phyloP scores from a whole-genome alignment of 306 rosid species.

The Heteromeles arbutifolia region DNA sequence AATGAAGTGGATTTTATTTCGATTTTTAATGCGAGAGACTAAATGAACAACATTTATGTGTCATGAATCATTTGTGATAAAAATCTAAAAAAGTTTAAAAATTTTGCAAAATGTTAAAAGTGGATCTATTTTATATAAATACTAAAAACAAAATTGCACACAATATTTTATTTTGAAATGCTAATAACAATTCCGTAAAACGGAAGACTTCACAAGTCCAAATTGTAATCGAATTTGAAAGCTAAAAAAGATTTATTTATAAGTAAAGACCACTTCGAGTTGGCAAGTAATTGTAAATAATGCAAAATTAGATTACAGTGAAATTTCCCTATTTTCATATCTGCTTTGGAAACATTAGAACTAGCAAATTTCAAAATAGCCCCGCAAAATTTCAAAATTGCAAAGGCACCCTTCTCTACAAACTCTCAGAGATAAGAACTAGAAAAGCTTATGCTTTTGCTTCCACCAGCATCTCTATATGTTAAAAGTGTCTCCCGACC shows the following conservation, averaged over 20 bases:
- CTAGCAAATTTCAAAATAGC: not conserved
- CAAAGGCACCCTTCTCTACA: slow-evolving; percentile 1
- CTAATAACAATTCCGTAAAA: too few species aligned
- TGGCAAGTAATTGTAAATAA: too few species aligned
- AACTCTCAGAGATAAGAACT: not conserved
- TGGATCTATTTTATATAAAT: too few species aligned
- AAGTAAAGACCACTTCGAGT: too few species aligned
- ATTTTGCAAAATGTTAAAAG: too few species aligned
- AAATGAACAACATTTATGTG: too few species aligned
- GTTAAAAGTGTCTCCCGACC: slow-evolving; percentile 33
- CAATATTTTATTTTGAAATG: too few species aligned
- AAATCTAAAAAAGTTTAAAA: too few species aligned
- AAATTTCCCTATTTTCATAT: not conserved
- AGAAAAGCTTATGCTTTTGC: not conserved
- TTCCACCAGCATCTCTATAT: not conserved
- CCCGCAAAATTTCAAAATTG: slow-evolving; percentile 7
- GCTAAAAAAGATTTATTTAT: too few species aligned
- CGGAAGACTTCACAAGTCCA: not conserved
- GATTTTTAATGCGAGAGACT: not conserved
- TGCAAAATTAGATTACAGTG: not conserved
- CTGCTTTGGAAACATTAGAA: not conserved
- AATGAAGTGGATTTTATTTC: too few species aligned
- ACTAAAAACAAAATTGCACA: not conserved
- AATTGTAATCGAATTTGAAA: too few species aligned
- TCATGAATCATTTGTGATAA: too few species aligned